Percentiles rank a stretch among this genome's conserved stretches.
phyloP scores from a whole-genome alignment of 2,329 filamentous ascomycete genomes.

The Cytospora paraplurivora region DNA sequence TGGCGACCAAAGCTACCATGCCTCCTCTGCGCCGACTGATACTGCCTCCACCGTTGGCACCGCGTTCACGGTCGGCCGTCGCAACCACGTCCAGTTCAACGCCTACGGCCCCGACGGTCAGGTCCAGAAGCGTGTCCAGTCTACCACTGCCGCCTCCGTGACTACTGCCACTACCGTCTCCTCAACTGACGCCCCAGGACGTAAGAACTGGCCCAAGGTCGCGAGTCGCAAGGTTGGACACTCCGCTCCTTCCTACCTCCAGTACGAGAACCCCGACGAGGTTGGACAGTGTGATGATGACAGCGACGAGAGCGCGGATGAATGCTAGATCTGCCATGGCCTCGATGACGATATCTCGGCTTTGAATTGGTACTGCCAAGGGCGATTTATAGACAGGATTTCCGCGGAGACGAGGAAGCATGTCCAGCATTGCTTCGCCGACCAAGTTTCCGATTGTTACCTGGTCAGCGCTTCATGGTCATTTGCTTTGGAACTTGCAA shows the following conservation, averaged over 20 bases:
- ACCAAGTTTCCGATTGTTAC: background rate
- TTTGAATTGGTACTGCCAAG: background rate
- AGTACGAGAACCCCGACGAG: constrained; percentile 16
- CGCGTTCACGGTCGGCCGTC: background rate
- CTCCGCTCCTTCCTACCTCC: constrained; percentile 17
- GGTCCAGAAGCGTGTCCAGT: constrained; percentile 19
- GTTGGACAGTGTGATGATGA: background rate
- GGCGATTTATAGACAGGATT: background rate
- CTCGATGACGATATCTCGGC: background rate
- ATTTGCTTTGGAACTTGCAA: constrained; percentile 2
- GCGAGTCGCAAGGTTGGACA: constrained; percentile 18
- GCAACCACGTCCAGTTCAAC: constrained; percentile 25
- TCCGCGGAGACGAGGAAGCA: background rate
- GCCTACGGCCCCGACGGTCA: constrained; percentile 33
- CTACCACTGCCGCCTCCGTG: constrained; percentile 14
- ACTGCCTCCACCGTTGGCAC: constrained; percentile 2
- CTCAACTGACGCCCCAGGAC: background rate
- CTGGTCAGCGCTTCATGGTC: background rate
- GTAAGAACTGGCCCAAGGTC: constrained; percentile 31
- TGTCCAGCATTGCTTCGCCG: background rate
- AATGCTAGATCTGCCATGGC: background rate
- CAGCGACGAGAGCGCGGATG: constrained; percentile 25
- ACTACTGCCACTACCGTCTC: constrained; percentile 5
- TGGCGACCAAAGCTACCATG: constrained; percentile 10
- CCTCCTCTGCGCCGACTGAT: constrained; percentile 19